A percentile compares a stretch with the other conserved stretches of the same genome.
Evolutionary conservation across 176 grass and related monocot genomes (phyloP).

Genomic region (Ensete glaucum): DNA sequence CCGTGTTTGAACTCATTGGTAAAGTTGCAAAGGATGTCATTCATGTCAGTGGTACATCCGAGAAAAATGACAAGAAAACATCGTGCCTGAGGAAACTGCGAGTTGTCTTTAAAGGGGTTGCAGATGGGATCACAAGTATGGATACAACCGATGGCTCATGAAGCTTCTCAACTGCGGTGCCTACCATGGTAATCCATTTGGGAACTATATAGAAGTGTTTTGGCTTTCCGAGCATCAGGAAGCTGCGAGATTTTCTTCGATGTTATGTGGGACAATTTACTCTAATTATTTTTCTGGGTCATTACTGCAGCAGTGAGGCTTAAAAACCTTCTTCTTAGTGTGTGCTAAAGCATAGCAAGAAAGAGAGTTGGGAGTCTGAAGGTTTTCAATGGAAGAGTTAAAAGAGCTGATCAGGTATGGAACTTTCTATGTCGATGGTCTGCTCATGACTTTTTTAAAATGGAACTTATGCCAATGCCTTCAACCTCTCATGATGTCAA

Average conservation of each 20-base stretch:
- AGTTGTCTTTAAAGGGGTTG: slow-evolving; percentile 49
- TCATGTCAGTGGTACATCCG: slow-evolving; percentile 47
- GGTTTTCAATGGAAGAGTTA: too few relatives aligned
- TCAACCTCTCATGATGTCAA: too few relatives aligned
- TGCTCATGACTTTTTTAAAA: too few relatives aligned
- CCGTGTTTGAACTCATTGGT: slow-evolving; percentile 61
- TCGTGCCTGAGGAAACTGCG: slow-evolving; percentile 70
- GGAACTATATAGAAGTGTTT: too few relatives aligned
- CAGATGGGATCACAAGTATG: slow-evolving; percentile 40
- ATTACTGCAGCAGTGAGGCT: not conserved
- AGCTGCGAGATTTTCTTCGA: not conserved
- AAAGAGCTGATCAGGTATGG: too few relatives aligned
- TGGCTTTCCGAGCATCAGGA: not conserved
- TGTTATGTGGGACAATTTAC: not conserved
- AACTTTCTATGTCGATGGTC: too few relatives aligned
- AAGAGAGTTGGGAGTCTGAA: too few relatives aligned
- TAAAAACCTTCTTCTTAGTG: not conserved
- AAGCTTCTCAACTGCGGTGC: not conserved
- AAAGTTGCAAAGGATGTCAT: slow-evolving; percentile 38
- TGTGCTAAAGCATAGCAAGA: too few relatives aligned
- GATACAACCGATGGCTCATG: slow-evolving; percentile 35
- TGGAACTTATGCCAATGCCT: too few relatives aligned
- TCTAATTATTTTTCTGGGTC: not conserved
- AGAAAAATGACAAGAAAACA: slow-evolving; percentile 64
- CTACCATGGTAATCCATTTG: not conserved